phyloP scores from a whole-genome alignment of 192 early-diverging fungal species.

The Phlyctochytrium bullatum region DNA sequence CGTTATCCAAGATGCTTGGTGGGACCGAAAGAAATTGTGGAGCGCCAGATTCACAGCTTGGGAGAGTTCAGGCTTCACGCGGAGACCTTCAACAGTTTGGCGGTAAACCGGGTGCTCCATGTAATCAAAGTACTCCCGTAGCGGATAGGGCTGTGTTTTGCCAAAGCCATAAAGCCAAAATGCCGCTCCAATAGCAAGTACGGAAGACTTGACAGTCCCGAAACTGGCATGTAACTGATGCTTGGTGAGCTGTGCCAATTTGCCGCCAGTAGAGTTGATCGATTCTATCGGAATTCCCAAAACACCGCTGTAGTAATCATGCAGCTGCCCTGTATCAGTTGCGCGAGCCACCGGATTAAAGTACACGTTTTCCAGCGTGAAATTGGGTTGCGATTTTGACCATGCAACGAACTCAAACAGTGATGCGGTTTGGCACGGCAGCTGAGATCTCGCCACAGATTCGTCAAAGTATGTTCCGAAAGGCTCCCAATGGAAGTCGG shows the following conservation, averaged over 20 bases:
- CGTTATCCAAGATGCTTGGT: too few species aligned
- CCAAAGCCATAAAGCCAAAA: constrained; percentile 42
- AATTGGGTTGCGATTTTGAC: not conserved
- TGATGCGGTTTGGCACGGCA: constrained; percentile 15
- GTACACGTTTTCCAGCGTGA: constrained; percentile 13
- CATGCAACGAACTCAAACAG: constrained; percentile 5
- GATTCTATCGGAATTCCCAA: constrained; percentile 14
- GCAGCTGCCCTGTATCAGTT: constrained; percentile 22
- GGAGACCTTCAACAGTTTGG: not conserved
- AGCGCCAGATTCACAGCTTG: too few species aligned
- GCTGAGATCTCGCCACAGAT: not conserved
- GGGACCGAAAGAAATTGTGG: too few species aligned
- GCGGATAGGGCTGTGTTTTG: constrained; percentile 26
- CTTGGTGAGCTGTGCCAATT: constrained; percentile 19
- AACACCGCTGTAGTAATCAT: constrained; percentile 29
- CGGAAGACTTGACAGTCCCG: not conserved
- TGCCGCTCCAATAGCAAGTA: constrained; percentile 26
- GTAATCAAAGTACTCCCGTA: constrained; percentile 24
- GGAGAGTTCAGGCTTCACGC: too few species aligned
- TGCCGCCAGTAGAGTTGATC: not conserved
- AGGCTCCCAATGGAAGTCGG: constrained; percentile 16
- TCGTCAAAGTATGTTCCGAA: constrained; percentile 31
- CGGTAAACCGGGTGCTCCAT: constrained; percentile 15
- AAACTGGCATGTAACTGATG: not conserved
- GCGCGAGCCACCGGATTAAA: constrained; percentile 35